Base-by-base conservation (phyloP, 2,329 filamentous ascomycete genomes). In the Scopulariopsis brevicaulis region DNA sequence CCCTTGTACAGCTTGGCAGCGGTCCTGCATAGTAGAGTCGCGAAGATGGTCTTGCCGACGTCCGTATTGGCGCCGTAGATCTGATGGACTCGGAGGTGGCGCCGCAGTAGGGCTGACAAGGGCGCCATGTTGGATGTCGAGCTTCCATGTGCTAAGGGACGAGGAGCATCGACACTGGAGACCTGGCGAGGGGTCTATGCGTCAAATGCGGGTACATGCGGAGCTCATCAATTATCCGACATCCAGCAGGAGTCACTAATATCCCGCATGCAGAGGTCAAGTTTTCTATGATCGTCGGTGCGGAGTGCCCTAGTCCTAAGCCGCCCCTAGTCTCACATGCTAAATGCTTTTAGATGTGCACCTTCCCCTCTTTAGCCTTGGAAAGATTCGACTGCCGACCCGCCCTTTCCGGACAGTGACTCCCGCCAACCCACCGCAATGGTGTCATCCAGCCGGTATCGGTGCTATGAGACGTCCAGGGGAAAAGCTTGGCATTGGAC, bases 21-120 rank as follows among this genome's bases (percentile, higher is more conserved):
- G 10, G 85, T 80, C 61, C 81, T 84, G 68, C 83, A 87, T 3
- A 95, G 74, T 14, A 90, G 71, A 0, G 88, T 90, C 1, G 87
- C 86, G 59, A 91, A 80, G 35, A 95, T 82, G 0, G 90, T 95
- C 75, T 95, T 95, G 62, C 90, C 90, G 28, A 94, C 88, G 63
- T 89, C 83, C 0, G 90, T 94, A 65, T 93, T 94, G 53, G 90
- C 87, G 32, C 90, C 90, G 65, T 88, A 95, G 43, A 95, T 75
- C 70, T 94, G 89, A 64, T 89, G 81, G 14, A 83, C 77, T 60
- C 83, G 82, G 57, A 92, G 75, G 10, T 80, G 81, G 60, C 85
- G 83, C 82, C 85, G 89, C 43, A 91, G 75, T 54, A 83, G 75
- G 56, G 83, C 78, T 54, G 82, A 77, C 56, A 83, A 71, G 28